Conservation (phyloP, 805 yeast species). For the Vanderwaltozyma tropicalis region DNA sequence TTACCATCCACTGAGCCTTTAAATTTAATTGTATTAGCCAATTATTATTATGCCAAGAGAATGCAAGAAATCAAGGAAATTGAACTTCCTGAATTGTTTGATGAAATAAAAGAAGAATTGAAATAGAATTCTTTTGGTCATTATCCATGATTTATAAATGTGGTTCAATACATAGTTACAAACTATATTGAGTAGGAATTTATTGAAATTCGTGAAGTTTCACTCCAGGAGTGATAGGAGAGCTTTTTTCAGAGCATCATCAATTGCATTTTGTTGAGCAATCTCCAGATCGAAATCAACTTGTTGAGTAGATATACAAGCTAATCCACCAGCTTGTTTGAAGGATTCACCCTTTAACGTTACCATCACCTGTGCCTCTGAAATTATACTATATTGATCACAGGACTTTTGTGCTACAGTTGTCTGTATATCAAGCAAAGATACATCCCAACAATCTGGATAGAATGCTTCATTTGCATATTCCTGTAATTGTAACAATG, state of each 20-base stretch:
- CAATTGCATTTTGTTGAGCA: slow-evolving; percentile 72
- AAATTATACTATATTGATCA: slow-evolving; percentile 17
- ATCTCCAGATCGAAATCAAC: slow-evolving; percentile 42
- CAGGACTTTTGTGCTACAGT: background rate
- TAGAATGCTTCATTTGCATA: slow-evolving; percentile 46
- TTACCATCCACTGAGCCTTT: no score
- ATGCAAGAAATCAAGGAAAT: slow-evolving; percentile 14
- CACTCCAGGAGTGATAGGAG: slow-evolving; percentile 32
- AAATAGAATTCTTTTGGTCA: no score
- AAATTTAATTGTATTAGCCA: slow-evolving; percentile 21
- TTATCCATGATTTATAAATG: no score
- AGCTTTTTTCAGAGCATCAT: slow-evolving; percentile 72
- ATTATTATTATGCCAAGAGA: slow-evolving; percentile 19
- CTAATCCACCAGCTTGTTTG: slow-evolving; percentile 60
- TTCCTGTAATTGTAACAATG: slow-evolving; percentile 27
- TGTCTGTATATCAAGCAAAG: background rate
- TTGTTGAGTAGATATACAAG: background rate
- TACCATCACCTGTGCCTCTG: slow-evolving; percentile 46
- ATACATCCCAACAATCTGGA: background rate
- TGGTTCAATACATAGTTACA: no score
- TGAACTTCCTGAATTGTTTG: slow-evolving; percentile 15
- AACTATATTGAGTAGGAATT: no score
- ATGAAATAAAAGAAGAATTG: background rate
- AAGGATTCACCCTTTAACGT: slow-evolving; percentile 70
- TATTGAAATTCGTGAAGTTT: background rate